Conservation (phyloP, 176 grass and related monocot genomes). For the Eremochloa ophiuroides region DNA sequence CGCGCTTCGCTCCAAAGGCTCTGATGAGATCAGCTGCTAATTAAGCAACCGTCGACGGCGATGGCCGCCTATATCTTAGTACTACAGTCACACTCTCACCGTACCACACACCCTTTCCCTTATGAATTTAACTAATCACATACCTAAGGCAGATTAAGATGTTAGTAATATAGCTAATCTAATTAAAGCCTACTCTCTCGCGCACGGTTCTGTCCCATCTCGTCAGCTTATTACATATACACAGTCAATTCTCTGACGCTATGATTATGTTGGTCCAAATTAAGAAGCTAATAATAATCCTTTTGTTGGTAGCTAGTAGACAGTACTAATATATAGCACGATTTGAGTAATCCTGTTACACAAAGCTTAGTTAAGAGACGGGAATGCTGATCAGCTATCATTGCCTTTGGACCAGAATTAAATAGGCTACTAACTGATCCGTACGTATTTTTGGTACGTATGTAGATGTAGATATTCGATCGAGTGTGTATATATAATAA, state of each 20-base stretch:
- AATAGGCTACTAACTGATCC: background rate
- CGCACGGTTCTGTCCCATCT: background rate
- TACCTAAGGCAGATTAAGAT: conserved; percentile 27
- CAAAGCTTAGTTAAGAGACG: background rate
- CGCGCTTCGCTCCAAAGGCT: conserved; percentile 3
- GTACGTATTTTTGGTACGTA: background rate
- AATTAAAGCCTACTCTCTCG: background rate
- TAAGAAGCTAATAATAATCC: background rate
- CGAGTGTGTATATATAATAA: background rate
- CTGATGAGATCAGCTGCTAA: background rate
- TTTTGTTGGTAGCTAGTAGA: background rate
- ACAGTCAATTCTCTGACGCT: background rate
- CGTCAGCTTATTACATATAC: background rate
- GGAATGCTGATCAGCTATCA: background rate
- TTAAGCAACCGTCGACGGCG: background rate
- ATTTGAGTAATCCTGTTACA: background rate
- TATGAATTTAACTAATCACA: conserved; percentile 15
- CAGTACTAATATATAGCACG: no score
- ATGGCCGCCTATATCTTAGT: background rate
- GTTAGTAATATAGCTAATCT: background rate
- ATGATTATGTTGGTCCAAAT: conserved; percentile 6
- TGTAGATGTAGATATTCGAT: background rate
- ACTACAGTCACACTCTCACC: background rate
- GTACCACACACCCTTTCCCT: background rate
- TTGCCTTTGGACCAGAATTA: background rate